Percentiles rank a stretch among this genome's conserved stretches.
These are phyloP conservation scores for Talaromyces sp. DNA, from an alignment of 2,329 filamentous ascomycete species.

Conservation along the genomic window DNA sequence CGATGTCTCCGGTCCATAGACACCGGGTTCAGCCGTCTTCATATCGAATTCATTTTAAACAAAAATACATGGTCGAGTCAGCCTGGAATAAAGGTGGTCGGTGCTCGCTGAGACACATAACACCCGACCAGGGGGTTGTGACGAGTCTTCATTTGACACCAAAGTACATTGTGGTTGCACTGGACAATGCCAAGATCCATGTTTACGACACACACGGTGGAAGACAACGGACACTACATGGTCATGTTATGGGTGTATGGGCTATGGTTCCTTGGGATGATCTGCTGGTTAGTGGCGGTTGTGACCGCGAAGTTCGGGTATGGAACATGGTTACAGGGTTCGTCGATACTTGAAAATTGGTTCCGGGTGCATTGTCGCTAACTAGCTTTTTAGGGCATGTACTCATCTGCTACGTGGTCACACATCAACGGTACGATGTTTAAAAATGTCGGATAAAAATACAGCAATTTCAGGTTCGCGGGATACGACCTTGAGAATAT, in stretches of 20 bases:
- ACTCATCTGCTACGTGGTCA: conserved; percentile 84
- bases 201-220: conserved; percentile 92
- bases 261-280: conserved; percentile 99
- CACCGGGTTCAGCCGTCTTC: conserved; percentile 64
- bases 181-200: conserved; percentile 98
- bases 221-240: conserved; percentile 80
- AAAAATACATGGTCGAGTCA: conserved; percentile 92
- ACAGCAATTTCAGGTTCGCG: conserved; percentile 95
- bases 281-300: conserved; percentile 88
- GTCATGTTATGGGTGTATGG: conserved; percentile 99
- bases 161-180: conserved; percentile 94
- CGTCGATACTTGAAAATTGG: conserved; percentile 20
- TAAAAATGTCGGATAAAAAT: conserved; percentile 93
- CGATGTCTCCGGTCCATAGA: conserved; percentile 26
- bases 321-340: conserved; percentile 94
- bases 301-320: conserved; percentile 91
- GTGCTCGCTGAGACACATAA: conserved; percentile 79
- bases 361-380: background rate
- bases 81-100: conserved; percentile 92
- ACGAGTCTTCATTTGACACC: conserved; percentile 90
- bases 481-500: conserved; percentile 89
- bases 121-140: conserved; percentile 92
- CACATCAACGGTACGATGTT: conserved; percentile 90
- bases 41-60: conserved; percentile 96
- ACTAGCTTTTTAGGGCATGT: conserved; percentile 51